phyloP scores from a whole-genome alignment of 768 basidiomycete species.

The Leccinum uliginosum region DNA sequence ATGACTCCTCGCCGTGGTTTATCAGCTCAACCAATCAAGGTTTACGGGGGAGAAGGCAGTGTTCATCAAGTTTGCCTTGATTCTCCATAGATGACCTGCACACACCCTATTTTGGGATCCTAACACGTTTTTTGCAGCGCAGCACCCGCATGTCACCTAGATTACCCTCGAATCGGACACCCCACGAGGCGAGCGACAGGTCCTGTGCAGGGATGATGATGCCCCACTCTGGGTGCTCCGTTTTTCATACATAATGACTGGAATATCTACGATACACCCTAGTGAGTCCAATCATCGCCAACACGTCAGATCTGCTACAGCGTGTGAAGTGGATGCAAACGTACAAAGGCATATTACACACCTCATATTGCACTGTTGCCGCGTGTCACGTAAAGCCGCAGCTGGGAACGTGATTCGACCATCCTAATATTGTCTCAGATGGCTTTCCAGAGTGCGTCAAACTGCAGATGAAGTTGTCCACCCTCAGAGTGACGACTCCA shows the following conservation, averaged over 20 bases:
- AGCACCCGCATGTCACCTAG: constrained; percentile 28
- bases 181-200: constrained; percentile 30
- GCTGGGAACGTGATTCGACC: constrained; percentile 13
- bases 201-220: constrained; percentile 22
- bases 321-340: constrained; percentile 18
- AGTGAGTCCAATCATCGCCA: constrained; percentile 15
- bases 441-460: constrained; percentile 29
- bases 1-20: constrained; percentile 29
- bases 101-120: constrained; percentile 23
- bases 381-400: constrained; percentile 26
- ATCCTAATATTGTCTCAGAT: constrained; percentile 10
- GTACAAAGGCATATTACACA: constrained; percentile 25
- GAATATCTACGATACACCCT: constrained; percentile 22
- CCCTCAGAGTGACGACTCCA: constrained; percentile 27
- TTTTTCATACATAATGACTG: constrained; percentile 30
- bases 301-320: constrained; percentile 19
- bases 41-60: constrained; percentile 28
- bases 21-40: constrained; percentile 32
- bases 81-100: constrained; percentile 12
- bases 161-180: constrained; percentile 15
- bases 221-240: constrained; percentile 19
- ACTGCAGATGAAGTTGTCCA: constrained; percentile 24
- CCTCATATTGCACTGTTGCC: constrained; percentile 16
- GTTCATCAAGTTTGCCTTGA: constrained; percentile 19
- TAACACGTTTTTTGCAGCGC: constrained; percentile 34